Percentiles rank a stretch among this genome's conserved stretches.
Conservation (phyloP, 2,329 filamentous ascomycete genomes). For the Helotiales sp. region DNA sequence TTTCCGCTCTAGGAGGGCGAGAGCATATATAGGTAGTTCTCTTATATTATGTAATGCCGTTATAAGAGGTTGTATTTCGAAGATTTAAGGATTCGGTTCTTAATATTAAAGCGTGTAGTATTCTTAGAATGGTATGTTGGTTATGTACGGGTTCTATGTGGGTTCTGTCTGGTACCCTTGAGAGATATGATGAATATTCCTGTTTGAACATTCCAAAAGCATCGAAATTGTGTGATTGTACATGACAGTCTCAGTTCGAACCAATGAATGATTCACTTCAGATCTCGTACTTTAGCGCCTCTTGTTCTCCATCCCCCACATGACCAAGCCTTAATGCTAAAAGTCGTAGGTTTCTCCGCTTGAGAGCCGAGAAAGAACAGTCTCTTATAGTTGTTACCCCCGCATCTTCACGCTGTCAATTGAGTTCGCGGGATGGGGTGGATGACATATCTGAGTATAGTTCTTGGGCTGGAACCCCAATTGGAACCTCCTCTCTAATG, state of each 20-base stretch:
- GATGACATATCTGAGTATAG: too few relatives aligned
- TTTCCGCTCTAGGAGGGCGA: too few relatives aligned
- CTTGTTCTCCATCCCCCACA: background rate
- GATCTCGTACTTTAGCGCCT: background rate
- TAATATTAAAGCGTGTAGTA: background rate
- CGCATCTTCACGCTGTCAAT: background rate
- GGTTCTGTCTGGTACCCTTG: too few relatives aligned
- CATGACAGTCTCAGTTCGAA: background rate
- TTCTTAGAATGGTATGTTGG: background rate
- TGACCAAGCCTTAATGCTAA: background rate
- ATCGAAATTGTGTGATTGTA: background rate
- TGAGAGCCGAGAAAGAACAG: background rate
- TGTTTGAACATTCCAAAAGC: too few relatives aligned
- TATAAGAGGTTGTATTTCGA: background rate
- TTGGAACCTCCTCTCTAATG: too few relatives aligned
- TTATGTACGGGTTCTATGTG: background rate
- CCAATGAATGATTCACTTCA: background rate
- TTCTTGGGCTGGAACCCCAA: too few relatives aligned
- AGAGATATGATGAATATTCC: background rate
- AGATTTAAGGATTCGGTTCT: background rate
- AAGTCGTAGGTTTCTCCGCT: background rate
- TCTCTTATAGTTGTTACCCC: background rate
- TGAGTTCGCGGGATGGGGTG: too few relatives aligned
- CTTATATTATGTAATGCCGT: background rate
- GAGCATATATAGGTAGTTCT: background rate